These are phyloP conservation scores for Candida labiduridarum DNA, from an alignment of 1,139 yeast genomes.

Conservation along the genomic window DNA sequence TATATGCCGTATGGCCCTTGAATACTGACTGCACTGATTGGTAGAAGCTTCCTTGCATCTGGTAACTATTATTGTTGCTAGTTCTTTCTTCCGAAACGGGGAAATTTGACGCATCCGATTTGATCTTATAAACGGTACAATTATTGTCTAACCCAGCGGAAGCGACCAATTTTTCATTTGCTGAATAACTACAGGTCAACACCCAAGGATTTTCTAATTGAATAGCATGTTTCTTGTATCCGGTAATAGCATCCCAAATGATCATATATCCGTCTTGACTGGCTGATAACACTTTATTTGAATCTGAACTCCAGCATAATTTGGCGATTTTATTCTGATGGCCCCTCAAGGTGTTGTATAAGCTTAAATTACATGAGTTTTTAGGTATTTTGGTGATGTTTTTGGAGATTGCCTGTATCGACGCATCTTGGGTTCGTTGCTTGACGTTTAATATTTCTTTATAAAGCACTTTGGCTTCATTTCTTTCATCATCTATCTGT, in stretches of 20 bases:
- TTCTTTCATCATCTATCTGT: slow-evolving; percentile 39
- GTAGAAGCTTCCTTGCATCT: slow-evolving; percentile 28
- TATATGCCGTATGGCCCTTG: slow-evolving; percentile 83
- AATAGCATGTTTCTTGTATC: slow-evolving; percentile 71
- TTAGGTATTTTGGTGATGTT: slow-evolving; percentile 31
- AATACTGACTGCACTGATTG: slow-evolving; percentile 56
- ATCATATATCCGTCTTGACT: slow-evolving; percentile 88
- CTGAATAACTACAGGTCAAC: slow-evolving; percentile 72
- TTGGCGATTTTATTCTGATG: slow-evolving; percentile 76
- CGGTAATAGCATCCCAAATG: slow-evolving; percentile 80
- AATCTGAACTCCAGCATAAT: slow-evolving; percentile 68
- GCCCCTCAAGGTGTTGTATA: slow-evolving; percentile 57
- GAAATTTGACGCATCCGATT: slow-evolving; percentile 19
- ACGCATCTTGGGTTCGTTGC: slow-evolving; percentile 46
- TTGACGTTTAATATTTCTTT: slow-evolving; percentile 51
- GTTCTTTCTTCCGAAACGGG: slow-evolving; percentile 11
- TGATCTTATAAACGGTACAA: slow-evolving; percentile 67
- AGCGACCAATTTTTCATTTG: slow-evolving; percentile 66
- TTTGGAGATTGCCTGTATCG: slow-evolving; percentile 41
- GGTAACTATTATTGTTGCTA: slow-evolving; percentile 10
- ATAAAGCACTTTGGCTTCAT: slow-evolving; percentile 50
- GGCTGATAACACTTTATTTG: slow-evolving; percentile 63
- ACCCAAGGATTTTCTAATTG: slow-evolving; percentile 78
- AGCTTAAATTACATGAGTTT: slow-evolving; percentile 35
- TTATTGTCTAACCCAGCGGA: slow-evolving; percentile 84